Conservation (phyloP, 2,329 filamentous ascomycete genomes). For the Phialophora tarda region DNA sequence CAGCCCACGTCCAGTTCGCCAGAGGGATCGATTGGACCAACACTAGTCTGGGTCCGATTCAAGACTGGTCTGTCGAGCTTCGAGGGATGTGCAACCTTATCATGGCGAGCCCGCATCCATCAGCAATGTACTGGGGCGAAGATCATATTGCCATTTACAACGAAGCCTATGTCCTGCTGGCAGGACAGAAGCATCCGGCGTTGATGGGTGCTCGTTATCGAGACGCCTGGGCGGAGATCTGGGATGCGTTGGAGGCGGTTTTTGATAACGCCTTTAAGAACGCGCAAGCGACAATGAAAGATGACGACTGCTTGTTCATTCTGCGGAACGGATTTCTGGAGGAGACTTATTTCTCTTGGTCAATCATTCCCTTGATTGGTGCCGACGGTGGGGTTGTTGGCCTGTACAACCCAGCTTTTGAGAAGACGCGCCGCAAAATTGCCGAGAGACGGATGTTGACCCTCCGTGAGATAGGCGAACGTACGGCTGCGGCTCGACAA, state of each 20-base stretch:
- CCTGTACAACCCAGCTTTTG: constrained; percentile 79
- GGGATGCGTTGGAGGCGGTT: constrained; percentile 70
- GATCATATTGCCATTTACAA: constrained; percentile 74
- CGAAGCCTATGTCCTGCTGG: constrained; percentile 71
- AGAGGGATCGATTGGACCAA: constrained; percentile 73
- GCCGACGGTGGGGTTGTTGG: constrained; percentile 75
- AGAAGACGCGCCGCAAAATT: constrained; percentile 78
- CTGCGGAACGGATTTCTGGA: constrained; percentile 70
- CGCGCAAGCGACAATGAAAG: constrained; percentile 82
- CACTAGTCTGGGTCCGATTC: constrained; percentile 76
- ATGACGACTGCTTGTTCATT: constrained; percentile 78
- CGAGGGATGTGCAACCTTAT: constrained; percentile 80
- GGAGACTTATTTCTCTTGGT: constrained; percentile 82
- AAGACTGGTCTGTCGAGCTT: constrained; percentile 72
- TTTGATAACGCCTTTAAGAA: constrained; percentile 70
- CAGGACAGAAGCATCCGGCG: constrained; percentile 75
- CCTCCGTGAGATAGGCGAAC: constrained; percentile 76
- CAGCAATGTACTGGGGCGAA: constrained; percentile 79
- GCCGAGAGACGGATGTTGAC: constrained; percentile 81
- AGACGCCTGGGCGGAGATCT: constrained; percentile 75
- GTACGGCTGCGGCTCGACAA: constrained; percentile 72
- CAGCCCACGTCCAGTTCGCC: constrained; percentile 74
- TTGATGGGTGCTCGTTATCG: constrained; percentile 76
- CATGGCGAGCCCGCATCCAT: constrained; percentile 77
- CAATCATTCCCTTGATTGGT: constrained; percentile 75